Evolutionary conservation across 208 protist genomes (phyloP).

Genomic region (Acanthamoeba castellanii): DNA sequence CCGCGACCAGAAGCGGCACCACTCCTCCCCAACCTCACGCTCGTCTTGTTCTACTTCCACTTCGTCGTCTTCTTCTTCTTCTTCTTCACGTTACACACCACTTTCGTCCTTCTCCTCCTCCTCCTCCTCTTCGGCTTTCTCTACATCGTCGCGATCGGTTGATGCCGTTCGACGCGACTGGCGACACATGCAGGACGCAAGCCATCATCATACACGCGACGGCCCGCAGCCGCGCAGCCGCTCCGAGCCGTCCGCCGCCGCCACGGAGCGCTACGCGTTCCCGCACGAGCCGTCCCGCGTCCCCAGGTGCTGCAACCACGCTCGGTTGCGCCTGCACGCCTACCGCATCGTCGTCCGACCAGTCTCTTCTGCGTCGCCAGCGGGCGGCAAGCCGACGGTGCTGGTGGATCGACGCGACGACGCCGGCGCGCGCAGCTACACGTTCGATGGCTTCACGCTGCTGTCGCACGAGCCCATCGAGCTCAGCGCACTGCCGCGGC

Average conservation of each 20-base stretch:
- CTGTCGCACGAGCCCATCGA: not conserved
- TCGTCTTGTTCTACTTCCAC: too few relatives aligned
- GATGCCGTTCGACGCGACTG: not conserved
- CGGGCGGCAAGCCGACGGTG: not conserved
- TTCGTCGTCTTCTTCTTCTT: too few relatives aligned
- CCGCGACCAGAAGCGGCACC: too few relatives aligned
- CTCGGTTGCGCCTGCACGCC: not conserved
- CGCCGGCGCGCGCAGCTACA: not conserved
- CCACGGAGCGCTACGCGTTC: not conserved
- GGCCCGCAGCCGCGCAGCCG: too few relatives aligned
- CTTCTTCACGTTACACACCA: too few relatives aligned
- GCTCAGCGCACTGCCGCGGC: not conserved
- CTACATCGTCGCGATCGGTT: not conserved
- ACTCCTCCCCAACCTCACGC: too few relatives aligned
- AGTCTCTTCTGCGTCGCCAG: not conserved
- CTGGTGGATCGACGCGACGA: not conserved
- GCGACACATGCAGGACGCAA: not conserved
- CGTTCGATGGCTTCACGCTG: slow-evolving; percentile 11
- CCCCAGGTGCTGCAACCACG: not conserved
- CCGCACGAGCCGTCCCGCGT: not conserved
- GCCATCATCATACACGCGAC: too few relatives aligned
- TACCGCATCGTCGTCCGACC: slow-evolving; percentile 7
- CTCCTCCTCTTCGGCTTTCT: not conserved
- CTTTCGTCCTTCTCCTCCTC: not conserved
- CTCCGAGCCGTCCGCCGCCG: too few relatives aligned